These are phyloP conservation scores for Xylogone sp. DNA, from an alignment of 2,329 filamentous ascomycete genomes.

Conservation along the genomic window DNA sequence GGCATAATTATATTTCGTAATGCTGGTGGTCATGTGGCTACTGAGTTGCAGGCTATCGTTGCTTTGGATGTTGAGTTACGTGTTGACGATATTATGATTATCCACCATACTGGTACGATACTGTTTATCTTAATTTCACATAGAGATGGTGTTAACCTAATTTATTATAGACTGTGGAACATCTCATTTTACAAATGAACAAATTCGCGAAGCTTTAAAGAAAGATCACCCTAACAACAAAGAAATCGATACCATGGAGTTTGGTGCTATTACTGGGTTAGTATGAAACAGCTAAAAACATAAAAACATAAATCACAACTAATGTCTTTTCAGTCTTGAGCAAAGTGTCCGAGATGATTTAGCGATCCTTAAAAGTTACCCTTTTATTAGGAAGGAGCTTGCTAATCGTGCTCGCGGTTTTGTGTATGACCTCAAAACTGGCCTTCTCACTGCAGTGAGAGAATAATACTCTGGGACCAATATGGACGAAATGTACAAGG, in stretches of 20 bases:
- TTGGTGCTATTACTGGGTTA: constrained; percentile 24
- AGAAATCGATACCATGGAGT: constrained; percentile 19
- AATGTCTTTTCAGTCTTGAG: constrained; percentile 13
- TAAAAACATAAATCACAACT: background rate
- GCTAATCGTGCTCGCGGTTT: constrained; percentile 14
- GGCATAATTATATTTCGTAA: constrained; percentile 20
- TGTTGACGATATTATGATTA: constrained; percentile 21
- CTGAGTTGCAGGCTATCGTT: no score
- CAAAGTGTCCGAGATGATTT: constrained; percentile 22
- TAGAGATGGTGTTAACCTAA: no score
- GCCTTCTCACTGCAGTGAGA: constrained; percentile 11
- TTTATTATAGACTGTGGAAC: constrained; percentile 19
- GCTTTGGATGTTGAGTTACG: no score
- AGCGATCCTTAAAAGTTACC: constrained; percentile 15
- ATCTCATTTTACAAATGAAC: constrained; percentile 16
- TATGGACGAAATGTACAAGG: no score
- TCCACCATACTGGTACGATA: constrained; percentile 25
- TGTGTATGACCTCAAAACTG: constrained; percentile 24
- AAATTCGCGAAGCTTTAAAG: constrained; percentile 15
- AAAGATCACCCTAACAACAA: constrained; percentile 12
- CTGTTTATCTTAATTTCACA: no score
- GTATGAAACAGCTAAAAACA: background rate
- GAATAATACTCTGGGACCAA: background rate
- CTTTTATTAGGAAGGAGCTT: constrained; percentile 21
- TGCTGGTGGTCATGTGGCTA: constrained; percentile 17